Conservation (phyloP, 495 filamentous ascomycete species). For the Penicillium dipodomyicola region DNA sequence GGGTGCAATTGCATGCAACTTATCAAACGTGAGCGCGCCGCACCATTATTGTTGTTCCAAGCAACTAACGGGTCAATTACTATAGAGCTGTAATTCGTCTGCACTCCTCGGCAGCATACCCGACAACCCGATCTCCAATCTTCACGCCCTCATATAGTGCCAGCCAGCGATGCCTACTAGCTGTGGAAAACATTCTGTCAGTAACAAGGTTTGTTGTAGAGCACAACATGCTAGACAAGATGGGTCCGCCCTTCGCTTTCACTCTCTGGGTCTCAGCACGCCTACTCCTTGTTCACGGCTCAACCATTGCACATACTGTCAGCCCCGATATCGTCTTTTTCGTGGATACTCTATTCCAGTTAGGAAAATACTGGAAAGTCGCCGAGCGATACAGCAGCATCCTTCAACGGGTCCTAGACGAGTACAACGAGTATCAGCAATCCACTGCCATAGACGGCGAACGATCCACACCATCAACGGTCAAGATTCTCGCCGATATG, state of each 20-base stretch:
- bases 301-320: slow-evolving; percentile 78
- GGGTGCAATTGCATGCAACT: slow-evolving; percentile 89
- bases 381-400: slow-evolving; percentile 79
- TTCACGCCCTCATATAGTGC: slow-evolving; percentile 84
- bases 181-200: slow-evolving; percentile 79
- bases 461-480: slow-evolving; percentile 72
- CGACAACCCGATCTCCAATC: slow-evolving; percentile 77
- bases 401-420: slow-evolving; percentile 77
- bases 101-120: slow-evolving; percentile 90
- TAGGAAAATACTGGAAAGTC: slow-evolving; percentile 81
- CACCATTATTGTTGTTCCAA: background rate
- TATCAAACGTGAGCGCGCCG: slow-evolving; percentile 57
- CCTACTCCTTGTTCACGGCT: slow-evolving; percentile 79
- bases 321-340: slow-evolving; percentile 74
- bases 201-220: slow-evolving; percentile 71
- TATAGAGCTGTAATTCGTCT: slow-evolving; percentile 78
- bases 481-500: slow-evolving; percentile 88
- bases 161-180: slow-evolving; percentile 72
- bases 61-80: slow-evolving; percentile 20
- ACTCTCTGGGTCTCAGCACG: slow-evolving; percentile 90
- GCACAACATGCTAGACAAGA: slow-evolving; percentile 69
- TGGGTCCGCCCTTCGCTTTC: slow-evolving; percentile 86
- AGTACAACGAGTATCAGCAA: slow-evolving; percentile 73
- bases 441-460: slow-evolving; percentile 56
- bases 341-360: slow-evolving; percentile 72